Conservation (phyloP, 2,329 filamentous ascomycete genomes). For the Aspergillus bombycis region DNA sequence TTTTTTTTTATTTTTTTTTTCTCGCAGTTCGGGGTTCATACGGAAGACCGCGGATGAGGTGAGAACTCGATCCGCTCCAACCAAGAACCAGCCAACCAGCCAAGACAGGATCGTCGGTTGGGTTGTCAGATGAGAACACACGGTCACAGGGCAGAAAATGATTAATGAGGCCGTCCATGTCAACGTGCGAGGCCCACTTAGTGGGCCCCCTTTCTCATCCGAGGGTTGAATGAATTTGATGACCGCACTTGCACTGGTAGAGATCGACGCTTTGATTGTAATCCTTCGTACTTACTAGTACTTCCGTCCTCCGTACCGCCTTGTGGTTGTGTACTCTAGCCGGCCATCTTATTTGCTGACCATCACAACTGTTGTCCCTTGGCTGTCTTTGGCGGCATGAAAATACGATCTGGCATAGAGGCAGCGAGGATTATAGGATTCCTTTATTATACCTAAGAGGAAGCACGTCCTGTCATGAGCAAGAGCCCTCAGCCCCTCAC, state of each 20-base stretch:
- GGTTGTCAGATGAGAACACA: constrained; percentile 22
- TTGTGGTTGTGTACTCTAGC: constrained; percentile 6
- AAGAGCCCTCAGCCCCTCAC: not conserved
- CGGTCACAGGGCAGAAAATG: constrained; percentile 9
- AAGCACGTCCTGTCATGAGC: not conserved
- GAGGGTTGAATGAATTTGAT: constrained; percentile 6
- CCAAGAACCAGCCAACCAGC: constrained; percentile 6
- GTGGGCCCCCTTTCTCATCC: constrained; percentile 9
- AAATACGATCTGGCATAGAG: not conserved
- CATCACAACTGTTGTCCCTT: not conserved
- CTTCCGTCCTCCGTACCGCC: constrained; percentile 1
- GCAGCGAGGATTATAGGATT: not conserved
- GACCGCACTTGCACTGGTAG: constrained; percentile 6
- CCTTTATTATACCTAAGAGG: not conserved
- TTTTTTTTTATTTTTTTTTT: not conserved
- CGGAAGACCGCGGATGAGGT: constrained; percentile 23
- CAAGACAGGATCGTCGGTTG: constrained; percentile 23
- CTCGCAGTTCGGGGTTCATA: constrained; percentile 13
- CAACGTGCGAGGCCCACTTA: constrained; percentile 17
- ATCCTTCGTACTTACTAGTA: not conserved
- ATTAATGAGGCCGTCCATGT: not conserved
- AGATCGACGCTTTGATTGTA: constrained; percentile 17
- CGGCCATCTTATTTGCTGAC: not conserved
- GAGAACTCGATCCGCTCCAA: constrained; percentile 12
- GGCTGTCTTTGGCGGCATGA: not conserved